Percentiles rank a stretch among this genome's conserved stretches.
phyloP scores from a whole-genome alignment of 2,329 filamentous ascomycete species.

The Aspergillus fructus region DNA sequence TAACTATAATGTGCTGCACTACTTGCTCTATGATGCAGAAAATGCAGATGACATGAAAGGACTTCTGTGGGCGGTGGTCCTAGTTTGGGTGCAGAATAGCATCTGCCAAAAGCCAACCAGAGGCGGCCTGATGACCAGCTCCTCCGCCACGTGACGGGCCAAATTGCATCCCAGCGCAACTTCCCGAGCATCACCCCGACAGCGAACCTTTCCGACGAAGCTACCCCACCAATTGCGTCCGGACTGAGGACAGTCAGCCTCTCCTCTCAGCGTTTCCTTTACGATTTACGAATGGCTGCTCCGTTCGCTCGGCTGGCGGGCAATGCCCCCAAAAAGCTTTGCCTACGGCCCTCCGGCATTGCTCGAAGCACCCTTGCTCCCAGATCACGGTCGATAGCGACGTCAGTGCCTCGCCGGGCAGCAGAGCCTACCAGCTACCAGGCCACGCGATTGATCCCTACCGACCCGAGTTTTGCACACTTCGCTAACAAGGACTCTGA shows the following conservation, averaged over 20 bases:
- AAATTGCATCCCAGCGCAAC: constrained; percentile 36
- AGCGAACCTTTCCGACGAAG: constrained; percentile 31
- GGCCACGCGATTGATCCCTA: constrained; percentile 57
- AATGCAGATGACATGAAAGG: neutral
- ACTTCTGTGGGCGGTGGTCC: neutral
- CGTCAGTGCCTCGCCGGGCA: constrained; percentile 54
- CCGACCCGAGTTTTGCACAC: constrained; percentile 56
- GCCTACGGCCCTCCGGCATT: constrained; percentile 52
- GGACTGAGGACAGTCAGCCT: constrained; percentile 35
- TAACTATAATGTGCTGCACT: constrained; percentile 20
- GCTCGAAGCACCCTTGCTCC: constrained; percentile 42
- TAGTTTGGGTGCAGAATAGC: constrained; percentile 21
- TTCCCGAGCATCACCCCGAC: constrained; percentile 29
- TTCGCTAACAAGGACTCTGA: constrained; percentile 44
- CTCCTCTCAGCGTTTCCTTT: constrained; percentile 21
- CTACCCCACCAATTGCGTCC: constrained; percentile 37
- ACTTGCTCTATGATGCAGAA: neutral
- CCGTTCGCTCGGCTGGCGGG: constrained; percentile 60
- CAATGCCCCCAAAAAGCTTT: constrained; percentile 60
- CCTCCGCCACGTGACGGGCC: constrained; percentile 32
- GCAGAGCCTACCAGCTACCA: constrained; percentile 51
- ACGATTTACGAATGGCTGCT: constrained; percentile 54
- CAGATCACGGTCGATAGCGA: constrained; percentile 56
- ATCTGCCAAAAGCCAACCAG: constrained; percentile 29
- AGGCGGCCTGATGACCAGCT: constrained; percentile 36